Conservation (phyloP, 2,329 filamentous ascomycete species). For the Bipolaris oryzae region DNA sequence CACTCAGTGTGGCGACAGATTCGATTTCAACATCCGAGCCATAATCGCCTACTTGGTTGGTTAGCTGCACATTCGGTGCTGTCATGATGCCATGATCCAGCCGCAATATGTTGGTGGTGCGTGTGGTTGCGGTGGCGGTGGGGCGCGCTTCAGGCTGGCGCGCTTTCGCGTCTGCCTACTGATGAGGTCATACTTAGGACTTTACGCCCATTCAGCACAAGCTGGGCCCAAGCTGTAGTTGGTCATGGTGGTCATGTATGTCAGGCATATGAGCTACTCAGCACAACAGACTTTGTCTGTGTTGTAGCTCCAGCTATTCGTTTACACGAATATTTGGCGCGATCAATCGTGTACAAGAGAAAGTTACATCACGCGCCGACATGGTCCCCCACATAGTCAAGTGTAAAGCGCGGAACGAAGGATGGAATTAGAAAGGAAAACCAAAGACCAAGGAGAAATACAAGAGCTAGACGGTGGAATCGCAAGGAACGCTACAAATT, state of each 20-base stretch:
- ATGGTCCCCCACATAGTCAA: neutral
- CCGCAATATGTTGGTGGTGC: slow-evolving; percentile 4
- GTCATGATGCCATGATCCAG: slow-evolving; percentile 37
- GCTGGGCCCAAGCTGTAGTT: neutral
- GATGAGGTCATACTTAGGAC: slow-evolving; percentile 24
- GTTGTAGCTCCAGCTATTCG: neutral
- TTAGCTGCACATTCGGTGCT: slow-evolving; percentile 15
- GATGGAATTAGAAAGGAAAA: neutral
- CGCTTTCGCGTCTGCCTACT: slow-evolving; percentile 18
- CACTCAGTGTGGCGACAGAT: slow-evolving; percentile 51
- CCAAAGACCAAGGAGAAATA: neutral
- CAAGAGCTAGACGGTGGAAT: neutral
- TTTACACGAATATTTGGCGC: neutral
- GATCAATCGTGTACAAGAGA: neutral
- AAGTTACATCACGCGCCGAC: neutral
- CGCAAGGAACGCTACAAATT: neutral
- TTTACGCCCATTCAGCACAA: slow-evolving; percentile 6
- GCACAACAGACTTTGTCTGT: neutral
- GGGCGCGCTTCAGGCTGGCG: slow-evolving; percentile 21
- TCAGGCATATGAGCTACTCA: neutral
- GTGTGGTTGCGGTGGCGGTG: slow-evolving; percentile 8
- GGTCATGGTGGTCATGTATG: neutral
- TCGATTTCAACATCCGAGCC: slow-evolving; percentile 66
- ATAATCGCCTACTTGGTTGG: slow-evolving; percentile 59
- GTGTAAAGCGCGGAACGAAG: neutral